Evolutionary conservation across 1,139 yeast genomes (phyloP).

Genomic region (Sugiyamaella sp.): DNA sequence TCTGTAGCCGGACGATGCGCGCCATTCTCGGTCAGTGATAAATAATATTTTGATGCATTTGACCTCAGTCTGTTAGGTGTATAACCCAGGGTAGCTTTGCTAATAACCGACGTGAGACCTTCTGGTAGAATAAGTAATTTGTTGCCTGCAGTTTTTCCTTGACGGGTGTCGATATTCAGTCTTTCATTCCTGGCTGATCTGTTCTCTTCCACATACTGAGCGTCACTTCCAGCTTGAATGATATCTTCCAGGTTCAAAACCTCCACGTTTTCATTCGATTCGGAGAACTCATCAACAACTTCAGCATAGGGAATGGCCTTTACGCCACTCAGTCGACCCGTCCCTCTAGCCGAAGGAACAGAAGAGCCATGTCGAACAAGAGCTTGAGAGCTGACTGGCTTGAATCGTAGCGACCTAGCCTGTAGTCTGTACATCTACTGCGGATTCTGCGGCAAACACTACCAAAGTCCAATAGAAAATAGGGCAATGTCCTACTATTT

Average conservation of each 20-base stretch:
- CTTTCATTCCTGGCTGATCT: conserved; percentile 22
- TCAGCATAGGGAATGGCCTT: conserved; percentile 21
- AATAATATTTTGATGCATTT: conserved; percentile 35
- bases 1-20: conserved; percentile 43
- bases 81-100: conserved; percentile 27
- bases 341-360: conserved; percentile 3
- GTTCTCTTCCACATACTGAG: not conserved
- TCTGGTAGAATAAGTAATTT: conserved; percentile 32
- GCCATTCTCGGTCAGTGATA: conserved; percentile 31
- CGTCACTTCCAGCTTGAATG: not conserved
- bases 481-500: no score
- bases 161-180: conserved; percentile 32
- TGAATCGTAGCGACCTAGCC: no score
- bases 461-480: no score
- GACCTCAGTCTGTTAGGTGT: conserved; percentile 36
- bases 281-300: conserved; percentile 21
- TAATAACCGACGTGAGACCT: conserved; percentile 28
- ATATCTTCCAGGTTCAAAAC: conserved; percentile 18
- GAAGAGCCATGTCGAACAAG: not conserved
- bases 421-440: no score
- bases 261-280: conserved; percentile 15
- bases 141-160: conserved; percentile 32
- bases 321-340: conserved; percentile 10
- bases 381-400: not conserved
- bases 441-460: no score